These are phyloP conservation scores for Exophiala xenobiotica DNA, from an alignment of 2,329 filamentous ascomycete species.

Conservation along the genomic window DNA sequence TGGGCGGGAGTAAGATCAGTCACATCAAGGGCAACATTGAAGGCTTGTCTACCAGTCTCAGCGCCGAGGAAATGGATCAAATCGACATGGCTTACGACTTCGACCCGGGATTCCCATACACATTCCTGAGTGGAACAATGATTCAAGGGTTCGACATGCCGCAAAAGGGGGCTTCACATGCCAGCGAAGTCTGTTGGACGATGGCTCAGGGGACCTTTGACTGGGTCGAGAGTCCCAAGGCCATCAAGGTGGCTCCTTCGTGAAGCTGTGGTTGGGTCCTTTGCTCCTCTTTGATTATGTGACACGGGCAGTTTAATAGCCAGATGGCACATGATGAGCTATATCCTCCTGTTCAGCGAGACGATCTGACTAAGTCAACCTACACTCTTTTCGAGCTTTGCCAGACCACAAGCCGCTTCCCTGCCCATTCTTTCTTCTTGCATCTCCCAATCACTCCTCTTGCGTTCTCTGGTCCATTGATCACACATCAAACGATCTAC, in stretches of 20 bases:
- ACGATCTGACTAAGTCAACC: no score
- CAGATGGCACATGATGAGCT: no score
- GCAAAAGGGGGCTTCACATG: neutral
- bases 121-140: constrained; percentile 32
- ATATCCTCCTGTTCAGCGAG: no score
- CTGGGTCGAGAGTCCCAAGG: neutral
- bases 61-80: constrained; percentile 52
- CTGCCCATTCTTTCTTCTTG: no score
- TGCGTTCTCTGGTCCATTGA: no score
- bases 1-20: constrained; percentile 54
- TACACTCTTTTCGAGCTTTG: no score
- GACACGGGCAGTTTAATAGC: no score
- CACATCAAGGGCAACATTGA: constrained; percentile 58
- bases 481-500: no score
- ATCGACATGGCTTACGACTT: constrained; percentile 56
- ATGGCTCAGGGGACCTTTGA: neutral
- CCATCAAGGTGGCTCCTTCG: neutral
- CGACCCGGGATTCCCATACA: constrained; percentile 57
- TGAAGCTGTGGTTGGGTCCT: neutral
- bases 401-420: no score
- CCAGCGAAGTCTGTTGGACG: neutral
- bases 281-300: no score
- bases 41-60: constrained; percentile 52
- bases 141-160: neutral
- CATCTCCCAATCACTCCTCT: no score